These are phyloP conservation scores for Lactarius sanguifluus DNA, from an alignment of 768 basidiomycete species.

Conservation along the genomic window DNA sequence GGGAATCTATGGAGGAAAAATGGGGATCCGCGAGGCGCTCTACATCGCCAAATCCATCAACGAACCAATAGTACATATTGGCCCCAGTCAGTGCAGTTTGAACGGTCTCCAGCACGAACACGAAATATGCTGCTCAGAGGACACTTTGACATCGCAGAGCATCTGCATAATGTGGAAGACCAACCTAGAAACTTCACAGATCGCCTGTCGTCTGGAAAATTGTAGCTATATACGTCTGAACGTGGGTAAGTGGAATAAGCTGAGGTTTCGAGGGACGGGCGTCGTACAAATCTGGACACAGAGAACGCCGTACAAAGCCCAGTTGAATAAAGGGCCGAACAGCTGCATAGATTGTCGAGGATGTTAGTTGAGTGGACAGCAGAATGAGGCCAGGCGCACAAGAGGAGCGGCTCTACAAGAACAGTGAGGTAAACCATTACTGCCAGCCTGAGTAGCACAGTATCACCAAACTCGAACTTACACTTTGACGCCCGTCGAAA, in stretches of 20 bases:
- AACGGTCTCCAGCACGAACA: background rate
- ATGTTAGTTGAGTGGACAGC: background rate
- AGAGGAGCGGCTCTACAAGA: background rate
- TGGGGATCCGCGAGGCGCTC: background rate
- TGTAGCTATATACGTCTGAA: background rate
- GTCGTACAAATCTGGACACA: constrained; percentile 3
- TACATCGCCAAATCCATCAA: background rate
- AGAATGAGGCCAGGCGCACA: background rate
- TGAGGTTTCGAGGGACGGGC: background rate
- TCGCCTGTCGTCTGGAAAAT: background rate
- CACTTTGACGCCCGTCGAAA: background rate
- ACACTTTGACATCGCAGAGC: background rate
- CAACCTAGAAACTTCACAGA: background rate
- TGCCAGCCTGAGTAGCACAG: background rate
- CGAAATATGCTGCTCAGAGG: background rate
- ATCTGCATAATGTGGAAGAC: background rate
- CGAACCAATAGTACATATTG: background rate
- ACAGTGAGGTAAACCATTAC: background rate
- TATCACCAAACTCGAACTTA: background rate
- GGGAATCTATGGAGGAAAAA: background rate
- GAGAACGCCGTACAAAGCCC: constrained; percentile 4
- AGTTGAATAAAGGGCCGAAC: constrained; percentile 1
- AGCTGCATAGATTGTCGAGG: background rate
- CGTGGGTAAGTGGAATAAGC: background rate
- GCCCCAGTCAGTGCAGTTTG: background rate